These are phyloP conservation scores for Passiflora organensis DNA, from an alignment of 345 rosid species.

Conservation along the genomic window DNA sequence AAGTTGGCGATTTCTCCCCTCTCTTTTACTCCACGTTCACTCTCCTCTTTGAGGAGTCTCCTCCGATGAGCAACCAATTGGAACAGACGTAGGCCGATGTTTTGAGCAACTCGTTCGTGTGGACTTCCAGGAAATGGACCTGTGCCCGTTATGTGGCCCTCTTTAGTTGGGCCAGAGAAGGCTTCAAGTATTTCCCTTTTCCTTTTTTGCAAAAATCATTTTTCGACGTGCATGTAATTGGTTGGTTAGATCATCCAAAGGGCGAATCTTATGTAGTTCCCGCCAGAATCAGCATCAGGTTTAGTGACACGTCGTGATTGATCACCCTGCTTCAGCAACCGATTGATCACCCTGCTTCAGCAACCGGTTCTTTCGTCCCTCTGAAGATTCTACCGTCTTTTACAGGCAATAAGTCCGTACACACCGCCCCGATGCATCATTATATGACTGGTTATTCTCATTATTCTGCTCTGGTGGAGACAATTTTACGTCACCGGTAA, in stretches of 20 bases:
- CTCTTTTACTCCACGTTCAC: neutral
- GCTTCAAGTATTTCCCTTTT: neutral
- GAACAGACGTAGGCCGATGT: neutral
- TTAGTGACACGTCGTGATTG: constrained; percentile 9
- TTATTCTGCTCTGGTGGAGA: neutral
- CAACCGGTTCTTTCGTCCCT: no score
- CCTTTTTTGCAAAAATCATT: constrained; percentile 22
- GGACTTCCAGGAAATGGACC: neutral
- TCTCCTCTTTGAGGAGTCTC: neutral
- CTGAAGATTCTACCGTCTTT: no score
- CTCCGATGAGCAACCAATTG: neutral
- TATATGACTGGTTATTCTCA: no score
- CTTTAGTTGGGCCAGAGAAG: no score
- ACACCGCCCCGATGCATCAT: neutral
- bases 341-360: neutral
- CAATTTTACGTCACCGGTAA: no score
- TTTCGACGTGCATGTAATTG: no score
- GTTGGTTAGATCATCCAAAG: no score
- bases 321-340: no score
- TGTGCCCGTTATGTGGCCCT: neutral
- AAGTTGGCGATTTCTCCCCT: constrained; percentile 25
- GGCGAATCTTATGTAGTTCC: no score
- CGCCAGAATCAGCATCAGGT: constrained; percentile 11
- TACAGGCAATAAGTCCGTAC: neutral
- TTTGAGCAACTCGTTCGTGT: no score